These are phyloP conservation scores for Aureobasidium sp. DNA, from an alignment of 2,329 filamentous ascomycete genomes.

Conservation along the genomic window DNA sequence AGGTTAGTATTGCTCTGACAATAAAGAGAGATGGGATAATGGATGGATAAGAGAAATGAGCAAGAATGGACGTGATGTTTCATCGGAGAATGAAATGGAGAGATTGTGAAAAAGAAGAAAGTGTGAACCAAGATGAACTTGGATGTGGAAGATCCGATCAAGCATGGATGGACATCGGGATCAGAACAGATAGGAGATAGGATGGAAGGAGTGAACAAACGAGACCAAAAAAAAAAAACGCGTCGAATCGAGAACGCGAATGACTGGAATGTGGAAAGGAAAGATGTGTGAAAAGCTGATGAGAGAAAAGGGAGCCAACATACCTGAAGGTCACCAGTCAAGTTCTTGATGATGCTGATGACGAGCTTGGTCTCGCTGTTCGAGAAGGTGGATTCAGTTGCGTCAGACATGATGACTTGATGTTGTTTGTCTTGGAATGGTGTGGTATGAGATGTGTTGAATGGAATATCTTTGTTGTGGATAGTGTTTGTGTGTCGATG, in stretches of 20 bases:
- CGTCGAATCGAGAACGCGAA: not conserved
- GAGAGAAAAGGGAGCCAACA: not conserved
- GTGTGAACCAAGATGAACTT: not conserved
- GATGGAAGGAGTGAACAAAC: not conserved
- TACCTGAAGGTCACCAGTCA: conserved; percentile 21
- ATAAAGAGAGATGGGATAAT: too few species aligned
- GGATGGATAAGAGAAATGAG: not conserved
- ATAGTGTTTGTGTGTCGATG: not conserved
- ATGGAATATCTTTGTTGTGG: not conserved
- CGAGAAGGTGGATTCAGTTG: conserved; percentile 16
- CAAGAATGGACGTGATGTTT: not conserved
- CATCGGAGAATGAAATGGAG: not conserved
- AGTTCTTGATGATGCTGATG: conserved; percentile 21
- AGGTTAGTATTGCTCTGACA: not conserved
- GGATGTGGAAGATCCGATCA: not conserved
- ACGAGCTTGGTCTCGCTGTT: conserved; percentile 21
- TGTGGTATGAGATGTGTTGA: not conserved
- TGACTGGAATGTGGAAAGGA: not conserved
- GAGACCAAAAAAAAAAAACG: not conserved
- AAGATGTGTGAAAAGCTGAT: not conserved
- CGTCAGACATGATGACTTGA: conserved; percentile 8
- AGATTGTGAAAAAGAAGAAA: not conserved
- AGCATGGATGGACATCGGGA: not conserved
- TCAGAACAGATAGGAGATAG: not conserved
- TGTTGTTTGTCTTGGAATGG: not conserved